Evolutionary conservation across 352 stramenopile species (phyloP).

Genomic region (Phytopythium ostracodes): DNA sequence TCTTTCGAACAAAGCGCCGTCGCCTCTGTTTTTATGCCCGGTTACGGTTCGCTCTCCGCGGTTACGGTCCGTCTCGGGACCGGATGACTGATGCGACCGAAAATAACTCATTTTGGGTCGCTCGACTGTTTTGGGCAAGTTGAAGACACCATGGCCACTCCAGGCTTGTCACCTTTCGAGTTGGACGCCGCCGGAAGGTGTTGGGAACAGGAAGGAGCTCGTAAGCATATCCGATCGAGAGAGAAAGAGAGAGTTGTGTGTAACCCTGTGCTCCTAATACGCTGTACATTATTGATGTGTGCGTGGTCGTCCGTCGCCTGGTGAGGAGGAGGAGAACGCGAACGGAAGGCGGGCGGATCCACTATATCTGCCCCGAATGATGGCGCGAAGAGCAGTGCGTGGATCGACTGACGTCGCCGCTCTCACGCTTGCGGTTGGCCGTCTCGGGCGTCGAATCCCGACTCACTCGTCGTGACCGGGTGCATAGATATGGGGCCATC

Average conservation of each 20-base stretch:
- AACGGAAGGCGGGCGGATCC: not conserved
- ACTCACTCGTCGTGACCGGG: not conserved
- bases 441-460: conserved; percentile 1
- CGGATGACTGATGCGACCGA: not conserved
- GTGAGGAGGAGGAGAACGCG: not conserved
- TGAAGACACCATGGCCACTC: not conserved
- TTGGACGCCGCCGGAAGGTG: not conserved
- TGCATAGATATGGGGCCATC: conserved; percentile 5
- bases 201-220: not conserved
- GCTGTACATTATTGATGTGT: not conserved
- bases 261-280: not conserved
- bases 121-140: not conserved
- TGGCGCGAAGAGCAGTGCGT: not conserved
- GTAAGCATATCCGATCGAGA: not conserved
- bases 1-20: not conserved
- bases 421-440: not conserved
- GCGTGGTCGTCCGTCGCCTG: not conserved
- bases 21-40: not conserved
- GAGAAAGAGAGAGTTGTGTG: not conserved
- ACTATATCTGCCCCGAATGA: not conserved
- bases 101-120: not conserved
- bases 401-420: conserved; percentile 1
- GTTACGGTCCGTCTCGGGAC: not conserved
- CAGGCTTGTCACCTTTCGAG: conserved; percentile 2
- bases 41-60: not conserved